Evolutionary conservation across 345 rosid species (phyloP).

Genomic region (Citrus sinensis): DVS_A1.0 CM039161.1:24384501-24385000

Average conservation of each 20-base stretch:
- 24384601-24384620: not conserved
- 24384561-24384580: slow-evolving; percentile 67
- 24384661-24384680: slow-evolving; percentile 87
- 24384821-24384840: slow-evolving; percentile 46
- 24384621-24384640: not conserved
- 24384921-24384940: not conserved
- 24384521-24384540: slow-evolving; percentile 84
- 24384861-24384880: not conserved
- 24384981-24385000: not conserved
- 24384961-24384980: not conserved
- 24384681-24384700: slow-evolving; percentile 77
- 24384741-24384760: slow-evolving; percentile 86
- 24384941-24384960: not conserved
- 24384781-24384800: slow-evolving; percentile 93
- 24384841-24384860: slow-evolving; percentile 8
- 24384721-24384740: slow-evolving; percentile 95
- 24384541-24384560: slow-evolving; percentile 87
- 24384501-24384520: slow-evolving; percentile 84
- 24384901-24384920: not conserved
- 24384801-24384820: slow-evolving; percentile 93
- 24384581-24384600: not conserved
- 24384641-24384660: slow-evolving; percentile 59
- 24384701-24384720: slow-evolving; percentile 92
- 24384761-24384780: slow-evolving; percentile 85
- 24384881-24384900: not conserved